These are phyloP conservation scores for Microbotryum violaceum DNA, from an alignment of 1,284 basidiomycete species.

Conservation along the genomic window DNA sequence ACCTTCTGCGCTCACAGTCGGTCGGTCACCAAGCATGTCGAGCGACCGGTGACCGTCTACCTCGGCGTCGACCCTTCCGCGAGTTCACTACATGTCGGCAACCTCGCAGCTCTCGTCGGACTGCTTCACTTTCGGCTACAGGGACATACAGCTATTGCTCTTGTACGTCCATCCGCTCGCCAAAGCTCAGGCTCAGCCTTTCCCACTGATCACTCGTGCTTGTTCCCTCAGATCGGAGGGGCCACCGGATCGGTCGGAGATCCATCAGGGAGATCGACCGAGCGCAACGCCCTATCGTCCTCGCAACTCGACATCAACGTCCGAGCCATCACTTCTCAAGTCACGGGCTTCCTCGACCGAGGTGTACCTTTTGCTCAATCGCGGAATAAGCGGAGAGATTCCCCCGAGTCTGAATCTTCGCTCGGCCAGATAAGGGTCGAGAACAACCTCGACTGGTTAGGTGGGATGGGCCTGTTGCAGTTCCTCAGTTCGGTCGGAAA, in stretches of 20 bases:
- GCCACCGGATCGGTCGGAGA: slow-evolving; percentile 96
- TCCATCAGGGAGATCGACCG: slow-evolving; percentile 79
- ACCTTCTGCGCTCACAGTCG: neutral
- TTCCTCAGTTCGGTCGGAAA: slow-evolving; percentile 79
- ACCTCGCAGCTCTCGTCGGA: slow-evolving; percentile 79
- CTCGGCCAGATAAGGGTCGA: slow-evolving; percentile 48
- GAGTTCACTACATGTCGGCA: slow-evolving; percentile 79
- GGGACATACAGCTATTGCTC: slow-evolving; percentile 71
- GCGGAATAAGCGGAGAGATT: slow-evolving; percentile 37
- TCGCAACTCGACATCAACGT: slow-evolving; percentile 63
- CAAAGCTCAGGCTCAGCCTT: neutral
- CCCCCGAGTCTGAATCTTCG: slow-evolving; percentile 31
- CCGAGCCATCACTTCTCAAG: slow-evolving; percentile 54
- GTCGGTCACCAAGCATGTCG: slow-evolving; percentile 21
- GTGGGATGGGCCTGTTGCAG: slow-evolving; percentile 63
- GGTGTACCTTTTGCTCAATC: slow-evolving; percentile 55
- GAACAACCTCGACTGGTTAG: slow-evolving; percentile 83
- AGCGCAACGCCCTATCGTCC: slow-evolving; percentile 62
- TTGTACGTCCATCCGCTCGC: slow-evolving; percentile 49
- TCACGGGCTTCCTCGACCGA: slow-evolving; percentile 63
- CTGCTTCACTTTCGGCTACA: slow-evolving; percentile 76
- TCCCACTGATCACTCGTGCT: neutral
- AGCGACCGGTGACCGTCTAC: slow-evolving; percentile 56
- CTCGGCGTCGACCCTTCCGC: slow-evolving; percentile 90
- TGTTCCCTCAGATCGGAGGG: slow-evolving; percentile 69